These are phyloP conservation scores for Phytopythium boreale DNA, from an alignment of 352 stramenopile species.

Conservation along the genomic window DNA sequence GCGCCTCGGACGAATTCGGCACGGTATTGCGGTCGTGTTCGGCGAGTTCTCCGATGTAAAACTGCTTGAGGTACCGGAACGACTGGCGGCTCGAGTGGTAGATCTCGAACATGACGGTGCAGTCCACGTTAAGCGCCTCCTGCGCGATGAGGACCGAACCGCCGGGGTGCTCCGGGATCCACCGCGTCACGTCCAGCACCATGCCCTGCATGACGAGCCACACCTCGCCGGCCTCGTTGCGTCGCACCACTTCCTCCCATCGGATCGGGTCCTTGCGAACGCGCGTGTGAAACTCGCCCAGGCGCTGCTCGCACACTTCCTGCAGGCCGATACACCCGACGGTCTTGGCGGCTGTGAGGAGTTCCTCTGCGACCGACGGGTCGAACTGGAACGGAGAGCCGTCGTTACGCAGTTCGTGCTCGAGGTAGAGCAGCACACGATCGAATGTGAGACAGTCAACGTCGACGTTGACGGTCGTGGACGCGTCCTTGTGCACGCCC, in stretches of 20 bases:
- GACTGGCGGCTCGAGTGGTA: conserved; percentile 90
- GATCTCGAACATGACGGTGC: conserved; percentile 90
- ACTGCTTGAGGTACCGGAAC: conserved; percentile 90
- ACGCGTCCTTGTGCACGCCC: conserved; percentile 70
- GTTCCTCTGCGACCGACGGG: conserved; percentile 65
- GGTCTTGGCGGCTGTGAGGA: conserved; percentile 63
- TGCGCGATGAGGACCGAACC: conserved; percentile 80
- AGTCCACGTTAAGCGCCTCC: conserved; percentile 87
- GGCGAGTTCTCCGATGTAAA: conserved; percentile 88
- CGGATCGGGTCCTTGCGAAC: conserved; percentile 79
- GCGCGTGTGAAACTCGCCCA: conserved; percentile 80
- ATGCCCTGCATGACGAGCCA: conserved; percentile 89
- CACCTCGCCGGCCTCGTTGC: conserved; percentile 72
- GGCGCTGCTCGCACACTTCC: conserved; percentile 67
- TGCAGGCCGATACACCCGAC: conserved; percentile 72
- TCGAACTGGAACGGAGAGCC: conserved; percentile 75
- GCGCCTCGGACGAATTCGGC: conserved; percentile 40
- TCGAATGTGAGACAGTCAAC: conserved; percentile 90
- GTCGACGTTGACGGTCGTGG: conserved; percentile 58
- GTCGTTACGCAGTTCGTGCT: conserved; percentile 75
- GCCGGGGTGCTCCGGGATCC: conserved; percentile 85
- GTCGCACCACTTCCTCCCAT: conserved; percentile 73
- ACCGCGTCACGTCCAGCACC: conserved; percentile 88
- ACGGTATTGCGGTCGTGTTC: conserved; percentile 54
- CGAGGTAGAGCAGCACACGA: conserved; percentile 84